These are phyloP conservation scores for Leucocoprinus leucothites DNA, from an alignment of 768 basidiomycete genomes.

Conservation along the genomic window DNA sequence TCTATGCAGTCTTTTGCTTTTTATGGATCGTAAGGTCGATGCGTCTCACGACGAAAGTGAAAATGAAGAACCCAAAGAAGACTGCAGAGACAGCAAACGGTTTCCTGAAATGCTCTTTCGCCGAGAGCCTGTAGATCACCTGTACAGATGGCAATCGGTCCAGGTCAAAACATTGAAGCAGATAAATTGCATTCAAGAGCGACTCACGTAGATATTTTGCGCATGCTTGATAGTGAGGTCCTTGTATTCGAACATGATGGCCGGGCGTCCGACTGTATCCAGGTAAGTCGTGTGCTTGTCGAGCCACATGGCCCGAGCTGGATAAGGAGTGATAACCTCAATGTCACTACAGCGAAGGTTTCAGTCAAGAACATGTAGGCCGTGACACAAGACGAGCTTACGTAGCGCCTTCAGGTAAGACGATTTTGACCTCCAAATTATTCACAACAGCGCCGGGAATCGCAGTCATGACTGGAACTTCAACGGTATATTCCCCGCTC, in stretches of 20 bases:
- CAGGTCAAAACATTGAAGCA: background rate
- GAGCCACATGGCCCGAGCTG: conserved; percentile 54
- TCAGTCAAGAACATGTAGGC: background rate
- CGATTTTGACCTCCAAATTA: conserved; percentile 72
- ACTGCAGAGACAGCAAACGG: conserved; percentile 74
- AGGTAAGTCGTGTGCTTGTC: conserved; percentile 85
- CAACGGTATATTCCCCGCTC: conserved; percentile 66
- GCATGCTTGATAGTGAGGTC: conserved; percentile 78
- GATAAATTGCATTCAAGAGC: background rate
- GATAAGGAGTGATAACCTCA: conserved; percentile 74
- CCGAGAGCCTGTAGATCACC: conserved; percentile 86
- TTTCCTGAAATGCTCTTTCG: conserved; percentile 83
- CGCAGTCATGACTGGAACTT: conserved; percentile 82
- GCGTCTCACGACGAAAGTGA: conserved; percentile 40
- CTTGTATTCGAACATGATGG: conserved; percentile 68
- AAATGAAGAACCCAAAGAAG: conserved; percentile 62
- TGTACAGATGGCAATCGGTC: conserved; percentile 24
- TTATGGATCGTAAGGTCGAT: conserved; percentile 45
- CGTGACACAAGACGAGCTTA: conserved; percentile 38
- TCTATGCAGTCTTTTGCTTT: conserved; percentile 36
- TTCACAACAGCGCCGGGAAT: conserved; percentile 80
- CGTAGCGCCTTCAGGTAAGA: conserved; percentile 95
- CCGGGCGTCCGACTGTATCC: conserved; percentile 87
- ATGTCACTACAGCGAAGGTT: conserved; percentile 55
- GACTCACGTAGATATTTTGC: conserved; percentile 77